Percentiles rank a stretch among this genome's conserved stretches.
These are phyloP conservation scores for Termitomyces titanicus DNA, from an alignment of 768 basidiomycete genomes.

Conservation along the genomic window DNA sequence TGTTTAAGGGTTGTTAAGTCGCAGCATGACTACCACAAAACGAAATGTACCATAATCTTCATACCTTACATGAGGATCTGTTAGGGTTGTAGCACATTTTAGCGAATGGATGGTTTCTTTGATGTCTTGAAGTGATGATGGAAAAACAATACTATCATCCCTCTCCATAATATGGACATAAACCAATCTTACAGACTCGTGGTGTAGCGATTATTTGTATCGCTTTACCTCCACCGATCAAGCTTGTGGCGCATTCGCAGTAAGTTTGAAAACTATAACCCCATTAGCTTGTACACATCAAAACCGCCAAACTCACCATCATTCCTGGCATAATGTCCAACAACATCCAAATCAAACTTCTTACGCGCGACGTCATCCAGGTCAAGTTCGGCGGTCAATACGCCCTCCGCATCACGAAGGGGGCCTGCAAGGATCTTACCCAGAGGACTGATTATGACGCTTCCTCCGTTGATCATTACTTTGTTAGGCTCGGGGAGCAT, in stretches of 20 bases:
- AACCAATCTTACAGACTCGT: not conserved
- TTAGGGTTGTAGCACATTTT: not conserved
- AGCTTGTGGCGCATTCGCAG: conserved; percentile 4
- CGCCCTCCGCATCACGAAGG: conserved; percentile 45
- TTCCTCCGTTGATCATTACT: conserved; percentile 60
- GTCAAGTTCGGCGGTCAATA: conserved; percentile 56
- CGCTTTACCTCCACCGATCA: not conserved
- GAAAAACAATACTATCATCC: too few species aligned
- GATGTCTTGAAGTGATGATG: not conserved
- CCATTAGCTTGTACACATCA: not conserved
- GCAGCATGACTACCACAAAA: too few species aligned
- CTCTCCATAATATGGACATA: too few species aligned
- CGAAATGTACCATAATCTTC: not conserved
- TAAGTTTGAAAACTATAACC: conserved; percentile 14
- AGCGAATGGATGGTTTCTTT: not conserved
- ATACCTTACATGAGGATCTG: too few species aligned
- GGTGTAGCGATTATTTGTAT: not conserved
- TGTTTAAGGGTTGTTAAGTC: not conserved
- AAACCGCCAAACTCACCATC: conserved; percentile 37
- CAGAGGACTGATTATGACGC: conserved; percentile 55
- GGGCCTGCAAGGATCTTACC: conserved; percentile 61
- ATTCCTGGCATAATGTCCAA: conserved; percentile 58
- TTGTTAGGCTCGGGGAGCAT: conserved; percentile 38
- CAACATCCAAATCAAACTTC: conserved; percentile 60
- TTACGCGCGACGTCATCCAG: conserved; percentile 52